Conservation (phyloP, 2,329 filamentous ascomycete genomes). For the Aureobasidium sp. region DNA sequence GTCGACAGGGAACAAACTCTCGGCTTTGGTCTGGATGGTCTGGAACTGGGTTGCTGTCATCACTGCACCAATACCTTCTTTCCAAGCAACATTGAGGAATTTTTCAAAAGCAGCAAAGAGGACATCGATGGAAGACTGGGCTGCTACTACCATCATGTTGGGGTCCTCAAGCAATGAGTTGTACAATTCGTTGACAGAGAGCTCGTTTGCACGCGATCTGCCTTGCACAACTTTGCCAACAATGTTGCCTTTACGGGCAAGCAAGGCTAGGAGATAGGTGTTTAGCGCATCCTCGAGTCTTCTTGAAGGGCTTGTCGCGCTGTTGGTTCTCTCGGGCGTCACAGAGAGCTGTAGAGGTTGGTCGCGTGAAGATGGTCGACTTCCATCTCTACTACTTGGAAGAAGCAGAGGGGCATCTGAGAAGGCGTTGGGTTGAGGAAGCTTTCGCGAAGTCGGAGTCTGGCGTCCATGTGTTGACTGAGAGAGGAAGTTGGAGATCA, state of each 20-base stretch:
- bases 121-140: slow-evolving; percentile 72
- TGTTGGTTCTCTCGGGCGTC: slow-evolving; percentile 2
- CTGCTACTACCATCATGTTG: slow-evolving; percentile 65
- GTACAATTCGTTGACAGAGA: slow-evolving; percentile 82
- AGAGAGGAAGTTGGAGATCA: slow-evolving; percentile 71
- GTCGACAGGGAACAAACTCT: slow-evolving; percentile 62
- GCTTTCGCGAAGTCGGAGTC: slow-evolving; percentile 25
- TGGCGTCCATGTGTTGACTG: slow-evolving; percentile 44
- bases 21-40: slow-evolving; percentile 60
- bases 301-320: slow-evolving; percentile 52
- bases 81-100: slow-evolving; percentile 82
- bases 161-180: slow-evolving; percentile 81
- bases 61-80: slow-evolving; percentile 77
- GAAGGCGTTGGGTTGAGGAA: slow-evolving; percentile 14
- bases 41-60: slow-evolving; percentile 66
- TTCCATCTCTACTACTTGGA: slow-evolving; percentile 30
- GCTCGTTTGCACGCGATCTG: slow-evolving; percentile 63
- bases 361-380: slow-evolving; percentile 28
- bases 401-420: slow-evolving; percentile 31
- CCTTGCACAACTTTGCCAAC: slow-evolving; percentile 69
- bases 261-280: slow-evolving; percentile 73
- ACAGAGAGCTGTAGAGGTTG: slow-evolving; percentile 11
- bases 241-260: slow-evolving; percentile 80
- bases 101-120: slow-evolving; percentile 92
- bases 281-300: slow-evolving; percentile 79